Percentiles rank a stretch among this genome's conserved stretches.
phyloP scores from a whole-genome alignment of 2,329 filamentous ascomycete species.

The Ascochyta viciae-villosae region DNA sequence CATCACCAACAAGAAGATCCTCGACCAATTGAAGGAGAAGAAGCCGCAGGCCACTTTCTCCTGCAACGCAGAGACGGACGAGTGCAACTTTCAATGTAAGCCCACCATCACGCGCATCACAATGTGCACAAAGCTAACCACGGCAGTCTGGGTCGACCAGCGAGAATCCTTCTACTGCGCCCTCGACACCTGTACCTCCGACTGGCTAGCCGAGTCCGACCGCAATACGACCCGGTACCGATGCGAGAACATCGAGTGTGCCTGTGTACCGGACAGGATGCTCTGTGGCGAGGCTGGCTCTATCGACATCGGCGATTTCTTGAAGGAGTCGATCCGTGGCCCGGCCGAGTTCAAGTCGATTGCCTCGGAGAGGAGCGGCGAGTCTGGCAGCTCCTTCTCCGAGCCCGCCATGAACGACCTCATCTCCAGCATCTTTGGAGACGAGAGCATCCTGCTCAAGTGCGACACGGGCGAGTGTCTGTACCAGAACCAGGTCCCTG shows the following conservation, averaged over 20 bases:
- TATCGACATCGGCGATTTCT: conserved; percentile 89
- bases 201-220: conserved; percentile 69
- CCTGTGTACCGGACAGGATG: conserved; percentile 89
- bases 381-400: conserved; percentile 80
- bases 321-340: conserved; percentile 81
- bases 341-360: conserved; percentile 83
- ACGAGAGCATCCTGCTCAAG: conserved; percentile 82
- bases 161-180: conserved; percentile 96
- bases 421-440: conserved; percentile 88
- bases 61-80: conserved; percentile 75
- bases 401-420: conserved; percentile 93
- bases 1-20: conserved; percentile 94
- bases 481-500: conserved; percentile 89
- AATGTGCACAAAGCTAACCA: conserved; percentile 32
- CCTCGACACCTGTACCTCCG: conserved; percentile 79
- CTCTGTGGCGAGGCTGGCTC: conserved; percentile 91
- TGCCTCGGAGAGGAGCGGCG: conserved; percentile 62
- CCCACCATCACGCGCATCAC: neutral
- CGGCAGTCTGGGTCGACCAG: conserved; percentile 88
- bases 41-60: conserved; percentile 94
- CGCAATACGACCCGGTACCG: conserved; percentile 84
- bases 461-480: conserved; percentile 92
- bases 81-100: conserved; percentile 95
- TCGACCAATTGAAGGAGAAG: conserved; percentile 81
- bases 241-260: conserved; percentile 84